phyloP scores from a whole-genome alignment of 2,329 filamentous ascomycete genomes.

The Arachnomyces sp. region DNA sequence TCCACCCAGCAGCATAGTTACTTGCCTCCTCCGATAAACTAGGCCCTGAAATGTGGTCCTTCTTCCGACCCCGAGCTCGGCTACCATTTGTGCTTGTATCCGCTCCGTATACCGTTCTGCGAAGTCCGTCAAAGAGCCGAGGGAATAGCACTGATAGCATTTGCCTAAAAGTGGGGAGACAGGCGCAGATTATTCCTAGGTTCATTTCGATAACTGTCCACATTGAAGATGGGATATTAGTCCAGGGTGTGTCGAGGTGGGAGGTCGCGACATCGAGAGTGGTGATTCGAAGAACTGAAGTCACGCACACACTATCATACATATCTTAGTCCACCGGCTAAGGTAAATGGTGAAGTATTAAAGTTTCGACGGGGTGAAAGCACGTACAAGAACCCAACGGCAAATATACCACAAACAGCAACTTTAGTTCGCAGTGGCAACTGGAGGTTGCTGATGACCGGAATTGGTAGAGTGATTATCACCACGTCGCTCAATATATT shows the following conservation, averaged over 20 bases:
- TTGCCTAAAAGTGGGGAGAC: slow-evolving; percentile 26
- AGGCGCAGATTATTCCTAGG: slow-evolving; percentile 31
- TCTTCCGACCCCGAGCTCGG: too few relatives aligned
- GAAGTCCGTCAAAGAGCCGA: slow-evolving; percentile 5
- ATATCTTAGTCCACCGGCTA: not conserved
- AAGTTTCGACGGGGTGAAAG: slow-evolving; percentile 1
- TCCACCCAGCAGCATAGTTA: too few relatives aligned
- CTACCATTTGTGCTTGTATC: too few relatives aligned
- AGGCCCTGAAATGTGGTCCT: too few relatives aligned
- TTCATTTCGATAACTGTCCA: slow-evolving; percentile 33
- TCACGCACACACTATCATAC: slow-evolving; percentile 13
- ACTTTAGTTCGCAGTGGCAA: slow-evolving; percentile 39
- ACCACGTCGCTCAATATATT: slow-evolving; percentile 31
- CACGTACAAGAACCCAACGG: slow-evolving; percentile 26
- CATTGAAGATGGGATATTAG: slow-evolving; percentile 24
- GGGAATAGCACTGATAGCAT: slow-evolving; percentile 15
- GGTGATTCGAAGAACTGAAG: slow-evolving; percentile 14
- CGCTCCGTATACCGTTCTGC: too few relatives aligned
- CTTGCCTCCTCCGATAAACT: too few relatives aligned
- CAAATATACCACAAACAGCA: slow-evolving; percentile 35
- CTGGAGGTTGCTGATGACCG: slow-evolving; percentile 25
- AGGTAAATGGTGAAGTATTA: not conserved
- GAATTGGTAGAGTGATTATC: slow-evolving; percentile 29
- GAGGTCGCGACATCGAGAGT: slow-evolving; percentile 14
- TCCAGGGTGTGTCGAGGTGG: slow-evolving; percentile 17